Evolutionary conservation across 441 rosid genomes (phyloP).

Genomic region (Hura crepitans): DNA sequence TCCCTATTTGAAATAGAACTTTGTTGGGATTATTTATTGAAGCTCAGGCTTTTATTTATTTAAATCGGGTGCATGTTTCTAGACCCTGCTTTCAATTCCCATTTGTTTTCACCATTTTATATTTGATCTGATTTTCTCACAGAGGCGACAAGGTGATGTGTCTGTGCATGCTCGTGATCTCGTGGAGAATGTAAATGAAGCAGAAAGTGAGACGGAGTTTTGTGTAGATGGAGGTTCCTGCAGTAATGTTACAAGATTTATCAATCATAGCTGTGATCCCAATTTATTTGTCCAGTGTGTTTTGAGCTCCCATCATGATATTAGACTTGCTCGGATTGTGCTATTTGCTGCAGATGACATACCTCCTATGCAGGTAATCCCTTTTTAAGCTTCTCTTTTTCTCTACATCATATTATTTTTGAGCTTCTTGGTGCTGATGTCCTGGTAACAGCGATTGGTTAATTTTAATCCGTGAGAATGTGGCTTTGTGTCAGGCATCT

Average conservation of each 20-base stretch:
- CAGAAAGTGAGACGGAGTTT: slow-evolving; percentile 35
- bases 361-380: slow-evolving; percentile 40
- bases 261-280: slow-evolving; percentile 49
- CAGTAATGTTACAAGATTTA: slow-evolving; percentile 46
- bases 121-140: slow-evolving; percentile 20
- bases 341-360: slow-evolving; percentile 48
- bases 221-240: slow-evolving; percentile 39
- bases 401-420: neutral
- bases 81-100: slow-evolving; percentile 6
- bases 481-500: neutral
- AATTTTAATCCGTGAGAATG: neutral
- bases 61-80: neutral
- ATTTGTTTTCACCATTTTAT: neutral
- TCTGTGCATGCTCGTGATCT: slow-evolving; percentile 19
- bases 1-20: neutral
- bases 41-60: neutral
- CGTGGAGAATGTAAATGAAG: slow-evolving; percentile 18
- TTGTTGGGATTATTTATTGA: neutral
- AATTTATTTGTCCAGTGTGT: slow-evolving; percentile 48
- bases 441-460: neutral
- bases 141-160: slow-evolving; percentile 37
- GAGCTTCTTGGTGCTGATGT: neutral
- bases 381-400: neutral
- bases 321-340: slow-evolving; percentile 43
- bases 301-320: slow-evolving; percentile 43